Evolutionary conservation across 179 eudicot species (phyloP).

Genomic region (Silene vulgaris): DNA sequence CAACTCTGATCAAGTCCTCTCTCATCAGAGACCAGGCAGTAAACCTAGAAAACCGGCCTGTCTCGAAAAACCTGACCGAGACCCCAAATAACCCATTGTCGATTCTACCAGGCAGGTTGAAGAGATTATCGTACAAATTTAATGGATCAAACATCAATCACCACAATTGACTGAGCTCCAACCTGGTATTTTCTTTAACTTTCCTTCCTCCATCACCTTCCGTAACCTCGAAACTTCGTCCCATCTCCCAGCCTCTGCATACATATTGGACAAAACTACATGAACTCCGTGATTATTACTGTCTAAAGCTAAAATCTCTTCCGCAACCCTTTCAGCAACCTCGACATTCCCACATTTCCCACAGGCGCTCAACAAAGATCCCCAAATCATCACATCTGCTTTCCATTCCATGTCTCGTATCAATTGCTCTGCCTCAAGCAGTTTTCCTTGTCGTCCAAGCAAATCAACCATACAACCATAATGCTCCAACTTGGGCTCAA

Average conservation of each 20-base stretch:
- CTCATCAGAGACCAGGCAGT: background rate
- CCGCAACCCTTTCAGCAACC: slow-evolving; percentile 52
- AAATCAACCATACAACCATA: slow-evolving; percentile 73
- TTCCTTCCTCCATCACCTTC: slow-evolving; percentile 48
- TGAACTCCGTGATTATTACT: slow-evolving; percentile 57
- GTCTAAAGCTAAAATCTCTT: slow-evolving; percentile 51
- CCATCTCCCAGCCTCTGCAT: slow-evolving; percentile 72
- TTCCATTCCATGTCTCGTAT: slow-evolving; percentile 55
- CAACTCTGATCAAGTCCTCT: background rate
- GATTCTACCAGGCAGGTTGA: background rate
- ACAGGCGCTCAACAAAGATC: slow-evolving; percentile 55
- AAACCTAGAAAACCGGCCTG: background rate
- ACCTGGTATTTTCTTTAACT: slow-evolving; percentile 63
- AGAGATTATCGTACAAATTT: background rate
- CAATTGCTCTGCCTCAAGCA: slow-evolving; percentile 54
- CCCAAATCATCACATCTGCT: slow-evolving; percentile 70
- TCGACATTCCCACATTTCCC: slow-evolving; percentile 45
- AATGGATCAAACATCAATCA: slow-evolving; percentile 4
- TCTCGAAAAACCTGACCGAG: background rate
- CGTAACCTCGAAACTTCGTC: slow-evolving; percentile 55
- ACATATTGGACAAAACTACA: slow-evolving; percentile 65
- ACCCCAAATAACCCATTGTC: no score
- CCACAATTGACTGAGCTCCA: slow-evolving; percentile 52
- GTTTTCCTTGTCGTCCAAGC: slow-evolving; percentile 53
- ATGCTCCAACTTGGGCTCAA: slow-evolving; percentile 61